phyloP scores from a whole-genome alignment of 164 flowering plant genomes.

The Tinospora cordifolia region DNA sequence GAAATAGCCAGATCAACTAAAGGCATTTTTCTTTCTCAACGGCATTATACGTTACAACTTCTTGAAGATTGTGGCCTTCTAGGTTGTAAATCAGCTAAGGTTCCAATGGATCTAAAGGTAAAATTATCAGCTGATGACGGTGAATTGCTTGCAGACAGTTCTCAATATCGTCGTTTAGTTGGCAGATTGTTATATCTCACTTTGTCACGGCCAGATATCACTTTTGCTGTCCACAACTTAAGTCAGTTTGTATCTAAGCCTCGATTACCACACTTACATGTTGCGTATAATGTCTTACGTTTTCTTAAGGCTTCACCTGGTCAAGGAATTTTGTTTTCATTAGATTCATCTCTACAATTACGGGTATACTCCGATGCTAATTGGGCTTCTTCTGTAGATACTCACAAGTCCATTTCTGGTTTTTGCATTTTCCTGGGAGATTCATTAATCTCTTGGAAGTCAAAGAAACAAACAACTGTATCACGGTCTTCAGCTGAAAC shows the following conservation, averaged over 20 bases:
- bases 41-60: conserved; percentile 1
- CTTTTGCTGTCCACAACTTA: neutral
- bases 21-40: conserved; percentile 2
- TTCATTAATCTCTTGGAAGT: conserved; percentile 4
- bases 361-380: neutral
- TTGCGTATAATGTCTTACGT: neutral
- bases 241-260: conserved; percentile 1
- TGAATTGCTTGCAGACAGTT: neutral
- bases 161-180: neutral
- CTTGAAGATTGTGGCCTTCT: neutral
- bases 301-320: neutral
- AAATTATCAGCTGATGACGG: neutral
- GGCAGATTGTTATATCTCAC: conserved; percentile 3
- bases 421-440: conserved; percentile 8
- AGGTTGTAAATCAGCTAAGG: neutral
- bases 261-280: neutral
- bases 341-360: neutral
- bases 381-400: neutral
- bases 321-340: conserved; percentile 1
- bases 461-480: conserved; percentile 7
- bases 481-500: conserved; percentile 5
- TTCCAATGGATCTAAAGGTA: conserved; percentile 10
- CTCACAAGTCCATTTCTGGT: neutral
- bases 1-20: neutral
- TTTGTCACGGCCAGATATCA: neutral